phyloP scores from a whole-genome alignment of 1,284 basidiomycete genomes.

The Fomitopsis betulina region DNA sequence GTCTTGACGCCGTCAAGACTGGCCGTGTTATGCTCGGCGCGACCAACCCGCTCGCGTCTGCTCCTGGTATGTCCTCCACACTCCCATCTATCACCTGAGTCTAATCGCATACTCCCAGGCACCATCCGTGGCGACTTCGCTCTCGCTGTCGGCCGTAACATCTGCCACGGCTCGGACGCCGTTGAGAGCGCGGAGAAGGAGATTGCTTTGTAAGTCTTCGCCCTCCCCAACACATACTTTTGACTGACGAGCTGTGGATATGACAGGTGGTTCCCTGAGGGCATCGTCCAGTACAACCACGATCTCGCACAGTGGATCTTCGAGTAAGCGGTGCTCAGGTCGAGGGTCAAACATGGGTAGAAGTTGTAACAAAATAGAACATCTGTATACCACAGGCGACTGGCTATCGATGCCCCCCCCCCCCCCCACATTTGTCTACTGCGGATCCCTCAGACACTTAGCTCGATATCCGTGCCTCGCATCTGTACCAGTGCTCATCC shows the following conservation, averaged over 20 bases:
- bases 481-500: neutral
- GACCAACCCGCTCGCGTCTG: slow-evolving; percentile 93
- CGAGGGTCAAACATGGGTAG: neutral
- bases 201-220: slow-evolving; percentile 73
- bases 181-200: slow-evolving; percentile 91
- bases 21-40: slow-evolving; percentile 95
- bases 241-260: slow-evolving; percentile 12
- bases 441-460: neutral
- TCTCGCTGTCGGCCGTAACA: slow-evolving; percentile 90
- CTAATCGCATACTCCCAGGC: slow-evolving; percentile 34
- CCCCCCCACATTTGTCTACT: neutral
- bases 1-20: slow-evolving; percentile 95
- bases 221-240: neutral
- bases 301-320: slow-evolving; percentile 75
- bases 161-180: slow-evolving; percentile 93
- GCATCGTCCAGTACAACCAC: slow-evolving; percentile 72
- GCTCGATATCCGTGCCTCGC: neutral
- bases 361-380: slow-evolving; percentile 3
- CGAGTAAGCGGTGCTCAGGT: slow-evolving; percentile 52
- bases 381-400: slow-evolving; percentile 2
- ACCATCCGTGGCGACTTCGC: slow-evolving; percentile 93
- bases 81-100: neutral
- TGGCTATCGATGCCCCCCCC: neutral
- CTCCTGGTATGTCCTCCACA: slow-evolving; percentile 55
- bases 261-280: slow-evolving; percentile 82